A percentile compares a stretch with the other conserved stretches of the same genome.
phyloP scores from a whole-genome alignment of 1,139 yeast species.

The Sugiyamaella grinbergsii region DNA sequence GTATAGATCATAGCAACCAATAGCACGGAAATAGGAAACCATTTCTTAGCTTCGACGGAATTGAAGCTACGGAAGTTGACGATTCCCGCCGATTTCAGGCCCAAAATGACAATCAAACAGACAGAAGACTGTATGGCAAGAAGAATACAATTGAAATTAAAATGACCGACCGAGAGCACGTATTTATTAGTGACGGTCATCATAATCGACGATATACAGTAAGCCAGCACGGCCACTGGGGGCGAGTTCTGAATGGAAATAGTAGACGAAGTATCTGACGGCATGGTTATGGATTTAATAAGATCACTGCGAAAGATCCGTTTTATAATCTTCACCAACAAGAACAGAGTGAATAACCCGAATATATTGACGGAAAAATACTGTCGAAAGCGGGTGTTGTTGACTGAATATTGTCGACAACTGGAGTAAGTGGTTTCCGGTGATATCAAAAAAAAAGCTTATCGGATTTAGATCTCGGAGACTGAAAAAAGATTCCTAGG shows the following conservation, averaged over 20 bases:
- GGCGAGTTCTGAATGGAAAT: constrained; percentile 58
- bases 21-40: constrained; percentile 88
- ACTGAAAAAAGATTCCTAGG: constrained; percentile 2
- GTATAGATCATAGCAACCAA: constrained; percentile 95
- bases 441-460: background rate
- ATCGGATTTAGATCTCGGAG: too few relatives aligned
- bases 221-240: constrained; percentile 79
- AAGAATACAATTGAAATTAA: constrained; percentile 89
- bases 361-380: constrained; percentile 3
- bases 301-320: background rate
- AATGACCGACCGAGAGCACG: constrained; percentile 77
- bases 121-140: constrained; percentile 59
- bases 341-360: constrained; percentile 5
- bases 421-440: too few relatives aligned
- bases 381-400: too few relatives aligned
- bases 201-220: constrained; percentile 89
- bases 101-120: constrained; percentile 71
- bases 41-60: constrained; percentile 82
- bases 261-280: background rate
- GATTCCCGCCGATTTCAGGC: constrained; percentile 69
- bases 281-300: constrained; percentile 1
- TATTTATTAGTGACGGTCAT: constrained; percentile 98
- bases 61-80: constrained; percentile 87
- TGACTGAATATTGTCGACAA: too few relatives aligned
- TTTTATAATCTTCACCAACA: background rate